phyloP scores from a whole-genome alignment of 495 filamentous ascomycete species.

The Sordaria brevicollis region DNA sequence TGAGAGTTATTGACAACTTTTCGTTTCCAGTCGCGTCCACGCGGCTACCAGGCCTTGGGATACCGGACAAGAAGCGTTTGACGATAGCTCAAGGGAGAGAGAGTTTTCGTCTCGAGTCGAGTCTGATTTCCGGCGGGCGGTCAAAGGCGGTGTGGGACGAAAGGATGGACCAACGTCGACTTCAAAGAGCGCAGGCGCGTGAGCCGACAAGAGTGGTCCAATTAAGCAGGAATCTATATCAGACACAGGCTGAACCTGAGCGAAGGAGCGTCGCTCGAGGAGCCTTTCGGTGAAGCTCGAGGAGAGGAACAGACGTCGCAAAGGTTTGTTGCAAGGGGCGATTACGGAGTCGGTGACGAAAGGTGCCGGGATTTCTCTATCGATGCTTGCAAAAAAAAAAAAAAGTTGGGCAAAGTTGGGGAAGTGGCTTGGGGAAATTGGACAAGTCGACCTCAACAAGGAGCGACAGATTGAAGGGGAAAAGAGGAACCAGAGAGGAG shows the following conservation, averaged over 20 bases:
- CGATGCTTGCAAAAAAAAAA: neutral
- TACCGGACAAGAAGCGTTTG: slow-evolving; percentile 2
- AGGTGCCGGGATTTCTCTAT: neutral
- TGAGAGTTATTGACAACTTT: slow-evolving; percentile 19
- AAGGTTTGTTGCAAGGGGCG: neutral
- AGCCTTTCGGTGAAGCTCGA: slow-evolving; percentile 1
- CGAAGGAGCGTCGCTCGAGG: slow-evolving; percentile 13
- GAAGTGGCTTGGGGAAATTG: neutral
- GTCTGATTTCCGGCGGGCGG: neutral
- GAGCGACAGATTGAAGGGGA: neutral
- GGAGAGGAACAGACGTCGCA: slow-evolving; percentile 1
- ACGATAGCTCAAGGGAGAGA: neutral
- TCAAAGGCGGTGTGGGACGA: slow-evolving; percentile 1
- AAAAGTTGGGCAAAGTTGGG: neutral
- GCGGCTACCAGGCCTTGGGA: slow-evolving; percentile 2
- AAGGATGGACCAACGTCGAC: slow-evolving; percentile 4
- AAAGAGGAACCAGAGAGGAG: neutral
- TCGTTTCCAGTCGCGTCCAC: slow-evolving; percentile 5
- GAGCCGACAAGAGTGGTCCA: slow-evolving; percentile 1
- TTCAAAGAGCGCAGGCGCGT: neutral
- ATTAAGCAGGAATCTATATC: slow-evolving; percentile 9
- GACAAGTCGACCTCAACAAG: neutral
- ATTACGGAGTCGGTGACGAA: neutral
- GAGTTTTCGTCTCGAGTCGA: neutral
- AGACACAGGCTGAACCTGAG: neutral